These are phyloP conservation scores for Naganishia onofrii DNA, from an alignment of 768 basidiomycete genomes.

Conservation along the genomic window DNA sequence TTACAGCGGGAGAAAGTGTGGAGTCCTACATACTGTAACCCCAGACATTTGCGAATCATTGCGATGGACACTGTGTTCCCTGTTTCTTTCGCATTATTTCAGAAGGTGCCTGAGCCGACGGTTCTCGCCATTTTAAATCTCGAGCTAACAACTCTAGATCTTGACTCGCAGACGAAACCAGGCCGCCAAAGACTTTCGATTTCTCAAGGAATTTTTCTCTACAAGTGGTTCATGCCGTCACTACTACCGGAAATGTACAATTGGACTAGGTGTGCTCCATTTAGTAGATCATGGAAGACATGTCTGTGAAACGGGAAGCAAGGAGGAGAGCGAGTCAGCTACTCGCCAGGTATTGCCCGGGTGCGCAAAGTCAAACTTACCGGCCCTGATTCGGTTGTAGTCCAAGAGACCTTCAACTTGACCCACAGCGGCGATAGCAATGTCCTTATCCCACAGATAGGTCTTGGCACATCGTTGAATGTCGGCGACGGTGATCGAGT, in stretches of 20 bases:
- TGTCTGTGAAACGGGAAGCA: constrained; percentile 40
- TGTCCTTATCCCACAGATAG: constrained; percentile 96
- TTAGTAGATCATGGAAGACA: constrained; percentile 55
- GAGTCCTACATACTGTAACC: too few relatives aligned
- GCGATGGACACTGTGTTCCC: too few relatives aligned
- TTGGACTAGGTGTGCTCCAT: constrained; percentile 27
- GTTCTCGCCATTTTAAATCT: too few relatives aligned
- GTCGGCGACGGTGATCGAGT: constrained; percentile 80
- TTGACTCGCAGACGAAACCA: too few relatives aligned
- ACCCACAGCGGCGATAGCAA: constrained; percentile 76
- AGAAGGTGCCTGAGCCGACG: too few relatives aligned
- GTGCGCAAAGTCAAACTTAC: constrained; percentile 29
- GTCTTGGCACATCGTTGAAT: constrained; percentile 93
- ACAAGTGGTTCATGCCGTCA: constrained; percentile 24
- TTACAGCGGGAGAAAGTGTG: neutral
- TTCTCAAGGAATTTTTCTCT: constrained; percentile 4
- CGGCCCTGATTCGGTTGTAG: constrained; percentile 70
- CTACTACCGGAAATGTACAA: constrained; percentile 26
- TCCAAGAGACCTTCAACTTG: constrained; percentile 87
- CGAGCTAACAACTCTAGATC: too few relatives aligned
- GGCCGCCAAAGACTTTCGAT: neutral
- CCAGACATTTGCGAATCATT: too few relatives aligned
- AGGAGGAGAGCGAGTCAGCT: neutral
- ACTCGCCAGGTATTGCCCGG: neutral
- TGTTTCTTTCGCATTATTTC: too few relatives aligned